A percentile compares a stretch with the other conserved stretches of the same genome.
These are phyloP conservation scores for Pythium coloratum DNA, from an alignment of 352 stramenopile species.

Conservation along the genomic window DNA sequence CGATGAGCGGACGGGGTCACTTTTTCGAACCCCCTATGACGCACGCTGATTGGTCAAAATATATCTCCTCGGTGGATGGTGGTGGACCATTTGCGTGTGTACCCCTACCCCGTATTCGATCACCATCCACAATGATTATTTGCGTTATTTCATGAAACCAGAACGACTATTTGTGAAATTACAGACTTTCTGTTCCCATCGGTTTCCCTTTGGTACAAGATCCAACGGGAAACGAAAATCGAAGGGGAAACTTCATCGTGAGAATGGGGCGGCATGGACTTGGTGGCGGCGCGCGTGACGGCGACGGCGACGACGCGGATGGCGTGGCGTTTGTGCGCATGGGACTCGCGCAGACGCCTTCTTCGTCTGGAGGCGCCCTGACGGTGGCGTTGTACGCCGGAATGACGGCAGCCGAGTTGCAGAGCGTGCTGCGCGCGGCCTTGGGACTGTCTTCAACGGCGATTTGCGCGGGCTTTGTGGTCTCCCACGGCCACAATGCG, in stretches of 20 bases:
- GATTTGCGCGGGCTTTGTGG: slow-evolving; percentile 44
- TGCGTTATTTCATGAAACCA: neutral
- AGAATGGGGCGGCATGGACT: neutral
- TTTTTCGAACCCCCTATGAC: neutral
- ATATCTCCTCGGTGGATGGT: neutral
- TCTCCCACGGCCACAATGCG: neutral
- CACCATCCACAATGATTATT: neutral
- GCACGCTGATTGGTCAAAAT: neutral
- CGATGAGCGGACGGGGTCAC: neutral
- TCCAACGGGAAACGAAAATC: neutral
- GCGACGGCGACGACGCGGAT: slow-evolving; percentile 3
- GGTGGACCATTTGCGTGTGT: neutral
- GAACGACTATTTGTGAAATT: neutral
- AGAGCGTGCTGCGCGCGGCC: slow-evolving; percentile 37
- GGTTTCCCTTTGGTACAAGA: neutral
- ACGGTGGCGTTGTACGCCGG: slow-evolving; percentile 60
- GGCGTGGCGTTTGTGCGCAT: slow-evolving; percentile 23
- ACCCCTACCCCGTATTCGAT: slow-evolving; percentile 2
- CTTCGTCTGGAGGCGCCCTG: neutral
- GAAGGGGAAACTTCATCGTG: neutral
- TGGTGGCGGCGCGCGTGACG: neutral
- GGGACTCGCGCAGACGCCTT: neutral
- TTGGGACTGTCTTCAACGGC: slow-evolving; percentile 25
- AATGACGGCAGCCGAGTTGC: slow-evolving; percentile 48
- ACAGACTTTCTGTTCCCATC: neutral